phyloP scores from a whole-genome alignment of 108 stramenopile genomes.

The Skeletonema grethae region DNA sequence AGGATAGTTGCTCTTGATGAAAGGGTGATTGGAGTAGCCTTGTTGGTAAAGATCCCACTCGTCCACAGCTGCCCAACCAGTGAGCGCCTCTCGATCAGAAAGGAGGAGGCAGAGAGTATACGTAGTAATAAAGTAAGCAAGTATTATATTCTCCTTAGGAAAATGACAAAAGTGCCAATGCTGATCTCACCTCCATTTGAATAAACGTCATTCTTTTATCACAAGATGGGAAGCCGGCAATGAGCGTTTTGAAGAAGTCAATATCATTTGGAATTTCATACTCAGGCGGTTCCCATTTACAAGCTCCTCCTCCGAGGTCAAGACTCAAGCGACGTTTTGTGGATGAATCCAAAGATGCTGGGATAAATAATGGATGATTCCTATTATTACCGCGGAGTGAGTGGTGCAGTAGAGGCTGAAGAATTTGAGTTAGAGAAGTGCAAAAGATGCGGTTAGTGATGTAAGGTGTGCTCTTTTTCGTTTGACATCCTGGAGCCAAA shows the following conservation, averaged over 20 bases:
- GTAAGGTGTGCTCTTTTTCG: neutral
- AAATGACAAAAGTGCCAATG: no score
- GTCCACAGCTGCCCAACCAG: constrained; percentile 10
- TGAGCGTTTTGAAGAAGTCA: constrained; percentile 17
- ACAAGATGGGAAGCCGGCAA: constrained; percentile 20
- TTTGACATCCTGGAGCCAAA: no score
- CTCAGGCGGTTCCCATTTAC: constrained; percentile 13
- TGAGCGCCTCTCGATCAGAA: no score
- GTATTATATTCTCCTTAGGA: no score
- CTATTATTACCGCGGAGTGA: neutral
- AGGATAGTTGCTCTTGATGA: constrained; percentile 43
- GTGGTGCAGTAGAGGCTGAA: neutral
- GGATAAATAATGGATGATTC: neutral
- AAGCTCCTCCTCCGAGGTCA: constrained; percentile 8
- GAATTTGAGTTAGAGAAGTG: neutral
- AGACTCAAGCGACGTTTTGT: constrained; percentile 2
- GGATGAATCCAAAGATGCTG: neutral
- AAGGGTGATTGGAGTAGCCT: constrained; percentile 25
- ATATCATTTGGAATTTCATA: constrained; percentile 10
- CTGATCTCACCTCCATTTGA: constrained; percentile 34
- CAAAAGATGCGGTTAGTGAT: neutral
- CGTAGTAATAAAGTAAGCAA: no score
- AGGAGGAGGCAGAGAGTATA: no score
- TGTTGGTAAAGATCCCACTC: constrained; percentile 22
- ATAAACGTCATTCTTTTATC: constrained; percentile 18